Percentiles rank a stretch among this genome's conserved stretches.
Conservation (phyloP, 352 stramenopile species). For the Phytophthora aleatoria region DNA sequence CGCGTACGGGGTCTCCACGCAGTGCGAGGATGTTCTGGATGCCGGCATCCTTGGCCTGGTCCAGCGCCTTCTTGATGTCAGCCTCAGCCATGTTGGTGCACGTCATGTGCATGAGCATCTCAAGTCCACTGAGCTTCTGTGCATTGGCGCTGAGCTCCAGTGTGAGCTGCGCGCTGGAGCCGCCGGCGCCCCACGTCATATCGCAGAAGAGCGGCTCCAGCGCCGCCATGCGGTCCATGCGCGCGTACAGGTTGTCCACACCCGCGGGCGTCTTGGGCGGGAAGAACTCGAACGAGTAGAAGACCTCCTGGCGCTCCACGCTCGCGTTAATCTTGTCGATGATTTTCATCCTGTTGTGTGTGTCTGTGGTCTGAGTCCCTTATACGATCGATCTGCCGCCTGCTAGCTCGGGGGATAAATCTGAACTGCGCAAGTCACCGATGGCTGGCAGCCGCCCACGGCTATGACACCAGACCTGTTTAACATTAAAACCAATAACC, state of each 20-base stretch:
- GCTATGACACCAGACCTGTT: conserved; percentile 15
- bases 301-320: conserved; percentile 81
- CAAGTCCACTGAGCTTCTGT: conserved; percentile 91
- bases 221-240: conserved; percentile 96
- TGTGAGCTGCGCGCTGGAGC: conserved; percentile 95
- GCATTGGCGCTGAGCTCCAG: conserved; percentile 94
- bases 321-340: conserved; percentile 90
- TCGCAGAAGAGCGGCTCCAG: conserved; percentile 97
- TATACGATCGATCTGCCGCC: not conserved
- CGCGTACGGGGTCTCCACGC: conserved; percentile 94
- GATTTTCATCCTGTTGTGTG: conserved; percentile 67
- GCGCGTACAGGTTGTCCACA: conserved; percentile 97
- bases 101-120: conserved; percentile 96
- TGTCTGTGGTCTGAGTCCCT: not conserved
- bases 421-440: conserved; percentile 10
- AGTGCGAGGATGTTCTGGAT: conserved; percentile 99
- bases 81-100: conserved; percentile 98
- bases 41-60: conserved; percentile 90
- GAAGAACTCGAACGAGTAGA: conserved; percentile 99
- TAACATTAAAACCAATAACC: not conserved
- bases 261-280: conserved; percentile 96
- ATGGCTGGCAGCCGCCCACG: conserved; percentile 24
- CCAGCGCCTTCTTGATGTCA: conserved; percentile 93
- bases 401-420: conserved; percentile 15
- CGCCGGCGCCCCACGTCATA: conserved; percentile 99